Base-by-base conservation (phyloP, 768 basidiomycete genomes). In the Mycena haematopus region DNA sequence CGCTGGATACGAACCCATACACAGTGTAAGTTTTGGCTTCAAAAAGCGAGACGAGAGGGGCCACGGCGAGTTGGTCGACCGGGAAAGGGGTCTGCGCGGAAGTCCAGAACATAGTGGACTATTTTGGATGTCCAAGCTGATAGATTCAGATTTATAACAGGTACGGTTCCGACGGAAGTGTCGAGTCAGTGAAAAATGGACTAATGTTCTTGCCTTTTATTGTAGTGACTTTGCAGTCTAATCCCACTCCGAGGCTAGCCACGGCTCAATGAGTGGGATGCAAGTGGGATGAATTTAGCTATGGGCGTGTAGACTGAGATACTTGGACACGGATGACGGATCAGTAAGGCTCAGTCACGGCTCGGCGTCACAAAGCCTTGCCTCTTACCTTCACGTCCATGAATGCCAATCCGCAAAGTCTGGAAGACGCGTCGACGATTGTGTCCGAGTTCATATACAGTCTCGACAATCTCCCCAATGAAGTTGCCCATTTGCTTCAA, bases 371-470 rank as follows among this genome's bases (percentile, higher is more conserved):
- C 60, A 33, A 31, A n/a, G n/a, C n/a, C n/a, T 31, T 31, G 9
- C 35, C 56, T 56, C 55, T 62, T 36, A n/a, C 56, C 55, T 50
- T 50, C 52, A 57, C 61, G 0, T 7, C 19, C 49, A 58, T 68
- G 66, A 71, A 61, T 52, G 76, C 77, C 71, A 74, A 71, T 49
- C 65, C 72, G n/a, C 80, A 80, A 56, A 82, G 80, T 65, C 64
- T 81, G 36, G 84, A 86, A 68, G 84, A 86, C 68, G 84, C 84
- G 0, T 79, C 82, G 2, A 82, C 78, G 53, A 76, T 86, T 36
- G 82, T 83, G 17, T 78, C 81, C 1, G 84, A 86, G 70, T 86
- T 82, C 72, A 82, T 86, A 47, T 84, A 84, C 72, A 84, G 84
- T 83, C 75, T 85, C 45, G 84, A 86, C 60, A 85, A 85, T 69